A percentile compares a stretch with the other conserved stretches of the same genome.
These are phyloP conservation scores for Nakazawaea wyomingensis DNA, from an alignment of 805 yeast genomes.

Conservation along the genomic window DNA sequence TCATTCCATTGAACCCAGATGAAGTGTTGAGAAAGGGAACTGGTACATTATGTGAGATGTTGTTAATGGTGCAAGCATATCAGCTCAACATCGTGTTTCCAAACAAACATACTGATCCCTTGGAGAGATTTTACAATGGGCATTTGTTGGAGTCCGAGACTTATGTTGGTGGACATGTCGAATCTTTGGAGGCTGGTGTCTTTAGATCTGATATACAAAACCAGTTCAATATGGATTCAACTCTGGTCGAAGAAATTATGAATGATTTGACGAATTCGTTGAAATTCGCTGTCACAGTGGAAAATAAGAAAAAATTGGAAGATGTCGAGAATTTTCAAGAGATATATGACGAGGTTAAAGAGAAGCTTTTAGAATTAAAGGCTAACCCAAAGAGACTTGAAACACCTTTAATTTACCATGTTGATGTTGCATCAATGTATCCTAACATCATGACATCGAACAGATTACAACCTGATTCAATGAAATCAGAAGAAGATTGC, in stretches of 20 bases:
- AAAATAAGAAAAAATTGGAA: slow-evolving; percentile 63
- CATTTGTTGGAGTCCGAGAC: slow-evolving; percentile 93
- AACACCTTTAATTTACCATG: slow-evolving; percentile 87
- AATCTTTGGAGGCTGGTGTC: slow-evolving; percentile 96
- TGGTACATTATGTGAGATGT: slow-evolving; percentile 97
- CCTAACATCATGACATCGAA: slow-evolving; percentile 98
- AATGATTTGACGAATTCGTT: slow-evolving; percentile 71
- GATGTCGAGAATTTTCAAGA: slow-evolving; percentile 81
- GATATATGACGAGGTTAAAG: slow-evolving; percentile 53
- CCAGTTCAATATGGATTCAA: slow-evolving; percentile 73
- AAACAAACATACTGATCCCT: slow-evolving; percentile 88
- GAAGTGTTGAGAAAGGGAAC: slow-evolving; percentile 96
- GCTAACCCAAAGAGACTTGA: slow-evolving; percentile 63
- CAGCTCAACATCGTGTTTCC: slow-evolving; percentile 74
- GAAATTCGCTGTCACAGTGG: slow-evolving; percentile 79
- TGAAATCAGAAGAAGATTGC: slow-evolving; percentile 91
- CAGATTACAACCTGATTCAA: slow-evolving; percentile 95
- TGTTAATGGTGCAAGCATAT: slow-evolving; percentile 94
- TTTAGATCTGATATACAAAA: slow-evolving; percentile 82
- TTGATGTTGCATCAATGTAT: slow-evolving; percentile 99
- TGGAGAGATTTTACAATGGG: slow-evolving; percentile 93
- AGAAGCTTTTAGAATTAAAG: slow-evolving; percentile 52
- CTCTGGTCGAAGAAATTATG: slow-evolving; percentile 75
- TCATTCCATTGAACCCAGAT: slow-evolving; percentile 94
- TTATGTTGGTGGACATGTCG: slow-evolving; percentile 98